Evolutionary conservation across 345 rosid species (phyloP).

Genomic region (Pistacia atlantica): DNA sequence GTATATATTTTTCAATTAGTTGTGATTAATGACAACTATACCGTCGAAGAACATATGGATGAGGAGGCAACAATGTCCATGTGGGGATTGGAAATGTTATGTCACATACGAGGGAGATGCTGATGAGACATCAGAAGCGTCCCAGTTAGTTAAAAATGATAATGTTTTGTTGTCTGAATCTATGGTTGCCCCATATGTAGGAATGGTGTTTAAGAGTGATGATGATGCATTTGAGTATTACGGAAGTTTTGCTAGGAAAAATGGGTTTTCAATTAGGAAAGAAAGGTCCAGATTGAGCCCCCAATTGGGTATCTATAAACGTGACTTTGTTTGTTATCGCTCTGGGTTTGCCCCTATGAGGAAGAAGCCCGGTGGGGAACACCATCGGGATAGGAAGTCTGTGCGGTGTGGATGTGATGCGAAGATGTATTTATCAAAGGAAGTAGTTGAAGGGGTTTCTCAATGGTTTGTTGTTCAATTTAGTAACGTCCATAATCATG

Average conservation of each 20-base stretch:
- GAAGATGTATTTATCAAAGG: conserved; percentile 42
- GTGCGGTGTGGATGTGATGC: conserved; percentile 44
- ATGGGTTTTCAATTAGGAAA: conserved; percentile 40
- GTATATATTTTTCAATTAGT: not conserved
- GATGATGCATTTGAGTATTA: conserved; percentile 42
- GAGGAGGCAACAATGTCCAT: conserved; percentile 46
- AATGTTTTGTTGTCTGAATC: conserved; percentile 15
- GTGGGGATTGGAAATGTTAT: conserved; percentile 47
- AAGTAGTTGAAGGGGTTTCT: conserved; percentile 37
- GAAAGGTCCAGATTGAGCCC: conserved; percentile 42
- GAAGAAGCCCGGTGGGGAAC: conserved; percentile 35
- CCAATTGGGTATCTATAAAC: conserved; percentile 39
- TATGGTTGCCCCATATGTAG: conserved; percentile 40
- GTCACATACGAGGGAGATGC: conserved; percentile 34
- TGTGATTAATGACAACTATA: conserved; percentile 20
- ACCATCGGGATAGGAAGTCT: conserved; percentile 44
- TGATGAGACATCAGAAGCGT: conserved; percentile 31
- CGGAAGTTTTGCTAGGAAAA: conserved; percentile 39
- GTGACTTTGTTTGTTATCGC: conserved; percentile 44
- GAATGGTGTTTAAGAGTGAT: conserved; percentile 41
- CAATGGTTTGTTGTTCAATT: conserved; percentile 47
- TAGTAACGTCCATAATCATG: conserved; percentile 45
- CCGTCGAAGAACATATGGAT: conserved; percentile 37
- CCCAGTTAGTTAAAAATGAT: conserved; percentile 30
- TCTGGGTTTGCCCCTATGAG: conserved; percentile 40